phyloP scores from a whole-genome alignment of 768 basidiomycete species.

The Neoboletus subvelutipes region DNA sequence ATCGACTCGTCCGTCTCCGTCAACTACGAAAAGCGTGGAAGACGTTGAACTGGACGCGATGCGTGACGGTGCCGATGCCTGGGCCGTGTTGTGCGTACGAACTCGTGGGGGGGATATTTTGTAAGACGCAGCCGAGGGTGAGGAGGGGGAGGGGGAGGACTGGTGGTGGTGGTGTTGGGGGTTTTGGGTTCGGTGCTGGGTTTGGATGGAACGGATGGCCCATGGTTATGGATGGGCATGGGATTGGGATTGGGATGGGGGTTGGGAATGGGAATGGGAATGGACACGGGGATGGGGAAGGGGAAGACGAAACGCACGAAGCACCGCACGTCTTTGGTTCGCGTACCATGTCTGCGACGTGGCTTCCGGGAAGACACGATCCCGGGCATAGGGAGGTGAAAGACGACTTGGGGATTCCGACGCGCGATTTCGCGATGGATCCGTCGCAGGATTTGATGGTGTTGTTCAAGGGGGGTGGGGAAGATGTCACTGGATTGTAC shows the following conservation, averaged over 20 bases:
- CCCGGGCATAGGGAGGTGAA: conserved; percentile 20
- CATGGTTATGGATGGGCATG: background rate
- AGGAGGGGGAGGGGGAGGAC: background rate
- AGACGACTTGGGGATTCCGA: conserved; percentile 39
- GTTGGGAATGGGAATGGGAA: background rate
- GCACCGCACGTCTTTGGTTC: conserved; percentile 10
- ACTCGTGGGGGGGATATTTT: conserved; percentile 59
- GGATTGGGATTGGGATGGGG: background rate
- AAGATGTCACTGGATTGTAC: conserved; percentile 13
- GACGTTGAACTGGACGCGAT: conserved; percentile 27
- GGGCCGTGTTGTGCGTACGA: conserved; percentile 54
- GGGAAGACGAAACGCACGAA: background rate
- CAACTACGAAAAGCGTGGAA: conserved; percentile 38
- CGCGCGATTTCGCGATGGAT: conserved; percentile 64
- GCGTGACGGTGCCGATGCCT: conserved; percentile 29
- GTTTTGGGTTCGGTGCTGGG: background rate
- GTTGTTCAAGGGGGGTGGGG: conserved; percentile 35
- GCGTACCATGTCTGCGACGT: conserved; percentile 24
- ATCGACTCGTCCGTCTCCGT: conserved; percentile 36
- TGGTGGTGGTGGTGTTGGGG: background rate
- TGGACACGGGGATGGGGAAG: background rate
- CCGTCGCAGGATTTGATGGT: conserved; percentile 61
- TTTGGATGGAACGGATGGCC: background rate
- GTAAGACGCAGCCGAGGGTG: conserved; percentile 34
- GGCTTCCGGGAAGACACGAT: conserved; percentile 16